A percentile compares a stretch with the other conserved stretches of the same genome.
Evolutionary conservation across 352 stramenopile genomes (phyloP).

Genomic region (Globisporangium apiculatum): DNA sequence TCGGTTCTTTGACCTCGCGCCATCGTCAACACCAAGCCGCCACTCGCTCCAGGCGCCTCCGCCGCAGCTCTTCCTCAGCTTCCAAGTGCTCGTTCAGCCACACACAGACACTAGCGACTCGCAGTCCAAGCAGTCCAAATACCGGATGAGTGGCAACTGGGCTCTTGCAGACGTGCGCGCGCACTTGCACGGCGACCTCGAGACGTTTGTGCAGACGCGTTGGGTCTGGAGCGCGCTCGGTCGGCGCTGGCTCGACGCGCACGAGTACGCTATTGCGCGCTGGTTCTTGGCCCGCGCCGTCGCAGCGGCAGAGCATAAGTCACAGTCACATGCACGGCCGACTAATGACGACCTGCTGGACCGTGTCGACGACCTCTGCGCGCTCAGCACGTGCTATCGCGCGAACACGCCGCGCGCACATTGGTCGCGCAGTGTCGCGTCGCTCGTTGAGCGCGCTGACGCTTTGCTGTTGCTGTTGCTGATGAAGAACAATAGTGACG

Average conservation of each 20-base stretch:
- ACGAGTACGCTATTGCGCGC: slow-evolving; percentile 36
- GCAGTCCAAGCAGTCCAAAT: no score
- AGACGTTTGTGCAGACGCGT: slow-evolving; percentile 28
- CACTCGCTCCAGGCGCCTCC: neutral
- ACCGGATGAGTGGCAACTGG: slow-evolving; percentile 32
- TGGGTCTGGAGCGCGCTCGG: slow-evolving; percentile 65
- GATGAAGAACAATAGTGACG: no score
- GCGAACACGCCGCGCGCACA: slow-evolving; percentile 19
- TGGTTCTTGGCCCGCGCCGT: slow-evolving; percentile 37
- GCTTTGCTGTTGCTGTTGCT: slow-evolving; percentile 3
- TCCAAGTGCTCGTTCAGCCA: slow-evolving; percentile 3
- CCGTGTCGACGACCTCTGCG: slow-evolving; percentile 20
- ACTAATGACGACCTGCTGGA: neutral
- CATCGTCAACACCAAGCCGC: neutral
- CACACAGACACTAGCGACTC: no score
- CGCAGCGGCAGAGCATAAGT: neutral
- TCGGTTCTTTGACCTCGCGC: slow-evolving; percentile 12
- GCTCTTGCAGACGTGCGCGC: slow-evolving; percentile 26
- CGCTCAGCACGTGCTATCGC: slow-evolving; percentile 32
- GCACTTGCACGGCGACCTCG: slow-evolving; percentile 45
- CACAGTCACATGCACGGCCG: no score
- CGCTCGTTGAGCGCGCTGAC: slow-evolving; percentile 14
- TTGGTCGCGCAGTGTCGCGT: slow-evolving; percentile 7
- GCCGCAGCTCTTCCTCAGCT: slow-evolving; percentile 11
- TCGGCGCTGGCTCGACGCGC: slow-evolving; percentile 25